Base-by-base conservation (phyloP, 75 land plant species). In the Cunninghamia lanceolata region DNA sequence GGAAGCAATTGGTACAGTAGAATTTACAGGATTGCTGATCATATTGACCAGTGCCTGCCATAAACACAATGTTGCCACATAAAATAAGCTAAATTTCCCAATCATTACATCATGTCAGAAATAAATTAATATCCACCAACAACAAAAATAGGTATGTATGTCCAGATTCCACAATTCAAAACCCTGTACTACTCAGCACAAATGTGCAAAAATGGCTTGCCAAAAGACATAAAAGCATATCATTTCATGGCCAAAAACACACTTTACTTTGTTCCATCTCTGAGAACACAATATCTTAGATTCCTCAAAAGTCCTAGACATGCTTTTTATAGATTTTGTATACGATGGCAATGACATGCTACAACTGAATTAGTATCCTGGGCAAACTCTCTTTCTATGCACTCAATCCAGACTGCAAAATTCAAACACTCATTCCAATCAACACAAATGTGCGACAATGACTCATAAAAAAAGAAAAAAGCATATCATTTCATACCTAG, bases 21-120 rank as follows among this genome's bases (percentile, higher is more conserved):
- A 98, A 86, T 98, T 98, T 84, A 98, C 99, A 35, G 99, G 99
- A 86, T 98, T 98, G 86, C 99, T 98, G 6, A 98, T 98, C 99
- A 98, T 95, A 82, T 96, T 96, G 14, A 98, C 94, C 63, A 98
- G 84, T 2, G 99, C 99, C 99, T 97, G 89, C 63, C 78, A 68
- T 71, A 32, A 19, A 82, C 82, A 75, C 25, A 45, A 32, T 34
- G 75, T 34, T 73, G 16, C 75, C 36, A 73, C 25, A 36, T 38
- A 63, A 70, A 85, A 85, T 40, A 54, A 43, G 25, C 76, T 19
- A 40, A 85, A 0, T 53, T 76, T 47, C 16, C 13, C 10, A 14
- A 53, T 56, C 43, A 38, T 38, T 50, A 43, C 19, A 35, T 43
- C 42, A 3, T 74, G 6, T 28, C 28, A 83, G 35, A 85, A 35